Percentiles rank a stretch among this genome's conserved stretches.
These are phyloP conservation scores for Penicillium sp. DNA, from an alignment of 2,329 filamentous ascomycete species.

Conservation along the genomic window DNA sequence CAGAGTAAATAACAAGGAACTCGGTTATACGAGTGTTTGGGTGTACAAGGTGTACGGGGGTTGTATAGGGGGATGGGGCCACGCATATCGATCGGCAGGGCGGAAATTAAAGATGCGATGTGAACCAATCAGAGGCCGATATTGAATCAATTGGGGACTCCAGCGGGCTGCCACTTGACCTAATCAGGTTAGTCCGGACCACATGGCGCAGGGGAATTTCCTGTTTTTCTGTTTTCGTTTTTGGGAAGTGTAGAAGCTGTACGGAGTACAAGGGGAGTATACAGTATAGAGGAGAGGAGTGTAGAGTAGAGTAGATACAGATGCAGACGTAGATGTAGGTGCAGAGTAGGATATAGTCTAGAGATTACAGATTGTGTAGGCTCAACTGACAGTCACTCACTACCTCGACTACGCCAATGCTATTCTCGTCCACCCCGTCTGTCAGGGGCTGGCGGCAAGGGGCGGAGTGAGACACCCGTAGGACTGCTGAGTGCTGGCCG, in stretches of 20 bases:
- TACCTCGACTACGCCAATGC: no score
- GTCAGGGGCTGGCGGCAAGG: conserved; percentile 4
- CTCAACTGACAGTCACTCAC: background rate
- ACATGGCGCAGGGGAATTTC: conserved; percentile 23
- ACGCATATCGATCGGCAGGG: conserved; percentile 24
- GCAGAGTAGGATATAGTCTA: no score
- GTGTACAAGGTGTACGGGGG: background rate
- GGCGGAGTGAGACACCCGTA: conserved; percentile 1
- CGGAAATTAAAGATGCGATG: conserved; percentile 22
- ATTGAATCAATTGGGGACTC: background rate
- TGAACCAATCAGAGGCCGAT: background rate
- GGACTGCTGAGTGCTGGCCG: background rate
- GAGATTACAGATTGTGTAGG: background rate
- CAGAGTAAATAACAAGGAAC: no score
- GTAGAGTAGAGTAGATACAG: no score
- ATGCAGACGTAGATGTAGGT: background rate
- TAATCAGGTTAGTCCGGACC: conserved; percentile 16
- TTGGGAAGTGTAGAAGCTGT: background rate
- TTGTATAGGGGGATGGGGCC: background rate
- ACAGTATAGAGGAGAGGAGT: no score
- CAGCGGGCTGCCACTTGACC: conserved; percentile 16
- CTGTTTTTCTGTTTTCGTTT: conserved; percentile 13
- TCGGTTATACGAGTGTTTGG: background rate
- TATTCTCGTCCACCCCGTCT: background rate
- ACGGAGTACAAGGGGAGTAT: no score